Conservation (phyloP, 2,329 filamentous ascomycete species). For the Colletotrichum caudatum region DNA sequence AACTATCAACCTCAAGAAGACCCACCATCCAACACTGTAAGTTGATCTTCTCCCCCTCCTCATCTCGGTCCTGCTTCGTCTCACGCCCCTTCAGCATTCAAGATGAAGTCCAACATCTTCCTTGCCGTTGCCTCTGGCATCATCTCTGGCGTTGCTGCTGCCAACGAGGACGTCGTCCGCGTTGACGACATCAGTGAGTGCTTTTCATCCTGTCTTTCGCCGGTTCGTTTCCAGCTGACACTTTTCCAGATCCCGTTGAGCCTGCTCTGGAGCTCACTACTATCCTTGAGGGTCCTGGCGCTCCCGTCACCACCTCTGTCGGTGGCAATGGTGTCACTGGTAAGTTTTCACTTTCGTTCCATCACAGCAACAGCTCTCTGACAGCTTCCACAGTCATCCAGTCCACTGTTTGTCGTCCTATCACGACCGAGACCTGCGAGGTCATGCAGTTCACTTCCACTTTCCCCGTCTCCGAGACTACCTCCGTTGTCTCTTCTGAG, state of each 20-base stretch:
- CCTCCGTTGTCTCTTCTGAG: not conserved
- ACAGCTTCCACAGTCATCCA: not conserved
- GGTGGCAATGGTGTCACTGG: not conserved
- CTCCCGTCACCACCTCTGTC: not conserved
- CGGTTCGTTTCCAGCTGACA: not conserved
- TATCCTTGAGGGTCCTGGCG: not conserved
- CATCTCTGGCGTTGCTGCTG: not conserved
- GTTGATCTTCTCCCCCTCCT: not conserved
- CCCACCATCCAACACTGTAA: not conserved
- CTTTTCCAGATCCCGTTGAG: not conserved
- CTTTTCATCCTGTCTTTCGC: too few species aligned
- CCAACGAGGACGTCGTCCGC: not conserved
- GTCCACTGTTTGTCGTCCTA: not conserved
- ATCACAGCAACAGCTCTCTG: not conserved
- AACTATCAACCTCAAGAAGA: not conserved
- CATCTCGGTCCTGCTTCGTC: not conserved
- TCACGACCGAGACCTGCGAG: not conserved
- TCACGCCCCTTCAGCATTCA: not conserved
- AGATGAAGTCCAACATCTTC: not conserved
- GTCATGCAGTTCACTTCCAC: not conserved
- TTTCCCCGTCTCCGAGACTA: not conserved
- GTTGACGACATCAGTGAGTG: not conserved
- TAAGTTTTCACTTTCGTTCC: not conserved
- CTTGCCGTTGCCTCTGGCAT: constrained; percentile 1
- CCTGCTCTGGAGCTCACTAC: constrained; percentile 5